Evolutionary conservation across 805 yeast species (phyloP).

Genomic region (Candida caryicola): DNA sequence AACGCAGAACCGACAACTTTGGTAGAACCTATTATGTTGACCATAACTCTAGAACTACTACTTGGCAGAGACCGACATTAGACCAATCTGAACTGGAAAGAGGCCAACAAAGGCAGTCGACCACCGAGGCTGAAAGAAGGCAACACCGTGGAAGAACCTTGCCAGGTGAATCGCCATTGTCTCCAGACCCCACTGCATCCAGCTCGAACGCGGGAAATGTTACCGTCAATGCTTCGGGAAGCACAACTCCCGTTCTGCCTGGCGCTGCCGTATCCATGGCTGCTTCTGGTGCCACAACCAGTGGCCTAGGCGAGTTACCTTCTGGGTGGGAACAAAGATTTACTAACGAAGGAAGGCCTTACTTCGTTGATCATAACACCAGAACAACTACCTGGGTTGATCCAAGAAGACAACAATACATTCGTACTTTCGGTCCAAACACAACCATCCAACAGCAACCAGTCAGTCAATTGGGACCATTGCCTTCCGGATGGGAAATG

Average conservation of each 20-base stretch:
- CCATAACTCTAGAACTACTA: slow-evolving; percentile 94
- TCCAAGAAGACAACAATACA: slow-evolving; percentile 98
- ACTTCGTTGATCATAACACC: slow-evolving; percentile 98
- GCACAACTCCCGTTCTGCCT: slow-evolving; percentile 55
- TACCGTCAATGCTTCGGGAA: slow-evolving; percentile 43
- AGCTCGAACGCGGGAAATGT: slow-evolving; percentile 41
- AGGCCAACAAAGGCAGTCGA: slow-evolving; percentile 59
- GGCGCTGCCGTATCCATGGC: slow-evolving; percentile 69
- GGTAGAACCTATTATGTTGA: slow-evolving; percentile 98
- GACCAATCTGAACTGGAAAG: slow-evolving; percentile 74
- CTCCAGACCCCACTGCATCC: slow-evolving; percentile 37
- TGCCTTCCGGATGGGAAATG: slow-evolving; percentile 99
- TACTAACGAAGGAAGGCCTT: slow-evolving; percentile 97
- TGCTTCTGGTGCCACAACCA: slow-evolving; percentile 84
- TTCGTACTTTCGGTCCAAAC: slow-evolving; percentile 87
- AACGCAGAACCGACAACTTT: slow-evolving; percentile 93
- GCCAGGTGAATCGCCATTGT: slow-evolving; percentile 56
- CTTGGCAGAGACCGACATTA: slow-evolving; percentile 96
- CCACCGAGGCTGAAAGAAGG: slow-evolving; percentile 83
- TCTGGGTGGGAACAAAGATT: slow-evolving; percentile 99
- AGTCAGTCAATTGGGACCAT: slow-evolving; percentile 93
- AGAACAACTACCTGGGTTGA: slow-evolving; percentile 99
- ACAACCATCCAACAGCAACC: slow-evolving; percentile 97
- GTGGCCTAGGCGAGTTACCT: slow-evolving; percentile 95
- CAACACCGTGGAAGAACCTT: slow-evolving; percentile 88